Evolutionary conservation across 768 basidiomycete genomes (phyloP), one percentile per base, ranked within the genome.

Genomic region (Boletus rubescentipes): DNA sequence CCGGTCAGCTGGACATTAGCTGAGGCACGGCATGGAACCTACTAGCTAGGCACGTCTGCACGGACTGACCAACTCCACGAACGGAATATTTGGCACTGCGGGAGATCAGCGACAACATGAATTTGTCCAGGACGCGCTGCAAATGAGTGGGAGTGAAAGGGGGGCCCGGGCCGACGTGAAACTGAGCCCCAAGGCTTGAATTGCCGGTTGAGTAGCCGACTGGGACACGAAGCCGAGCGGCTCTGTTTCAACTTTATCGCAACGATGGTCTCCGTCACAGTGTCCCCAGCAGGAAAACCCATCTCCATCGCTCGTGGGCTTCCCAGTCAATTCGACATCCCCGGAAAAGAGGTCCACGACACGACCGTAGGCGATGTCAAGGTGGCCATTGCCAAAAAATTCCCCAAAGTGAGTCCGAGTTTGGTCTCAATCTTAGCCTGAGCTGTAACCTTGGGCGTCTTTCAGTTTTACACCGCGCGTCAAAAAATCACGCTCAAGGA

Each of bases 341-440:
- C 69, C 4, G 74, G 71, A 41, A 79, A 78, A 57, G 60, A 73
- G 2, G 58, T 64, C 10, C 69, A 77, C 18, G 72, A 77, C 29
- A 76, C 81, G 39, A 91, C 87, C 6, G 72, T 93, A 44, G 75
- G 68, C 7, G 85, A 91, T 54, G 76, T 93, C 54, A 93, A 94
- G 73, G 67, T 64, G 18, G 81, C 81, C 15, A 75, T 95, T 53
- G 75, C 82, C 9, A 68, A 73, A 44, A 79, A 78, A 54, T 79
- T 74, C 58, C 83, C 83, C n/a, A 75, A 73, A 62, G 85, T 79
- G 53, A 47, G 62, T 58, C 46, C 16, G 0, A 34, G 23, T 29
- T 16, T 16, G 2, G 8, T 15, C 7, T 42, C 30, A 14, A 20
- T n/a, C 9, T n/a, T 11, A n/a, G n/a, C 10, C 29, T 18, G 7